These are phyloP conservation scores for Podospora appendiculata DNA, from an alignment of 495 filamentous ascomycete genomes.

Conservation along the genomic window DNA sequence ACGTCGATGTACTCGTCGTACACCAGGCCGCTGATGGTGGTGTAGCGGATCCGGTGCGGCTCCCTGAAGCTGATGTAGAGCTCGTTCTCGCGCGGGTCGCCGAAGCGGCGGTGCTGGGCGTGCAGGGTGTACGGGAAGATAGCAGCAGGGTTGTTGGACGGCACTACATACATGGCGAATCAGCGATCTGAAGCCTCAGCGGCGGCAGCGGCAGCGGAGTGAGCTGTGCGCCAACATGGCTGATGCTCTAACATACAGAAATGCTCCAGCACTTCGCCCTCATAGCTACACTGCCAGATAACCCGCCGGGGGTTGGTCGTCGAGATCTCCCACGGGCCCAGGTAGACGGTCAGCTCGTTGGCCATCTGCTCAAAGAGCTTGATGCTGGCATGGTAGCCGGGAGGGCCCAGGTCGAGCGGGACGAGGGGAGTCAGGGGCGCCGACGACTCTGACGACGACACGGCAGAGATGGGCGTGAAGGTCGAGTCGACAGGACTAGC, in stretches of 20 bases:
- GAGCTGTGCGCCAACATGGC: not conserved
- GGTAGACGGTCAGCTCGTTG: conserved; percentile 26
- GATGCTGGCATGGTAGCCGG: conserved; percentile 31
- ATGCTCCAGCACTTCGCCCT: conserved; percentile 28
- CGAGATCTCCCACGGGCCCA: conserved; percentile 29
- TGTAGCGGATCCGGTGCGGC: conserved; percentile 26
- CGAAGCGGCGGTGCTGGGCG: conserved; percentile 25
- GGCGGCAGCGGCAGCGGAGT: not conserved
- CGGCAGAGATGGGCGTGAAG: conserved; percentile 25
- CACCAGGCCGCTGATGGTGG: conserved; percentile 17
- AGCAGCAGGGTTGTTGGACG: conserved; percentile 21
- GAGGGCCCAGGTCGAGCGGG: conserved; percentile 29
- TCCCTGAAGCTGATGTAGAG: conserved; percentile 25
- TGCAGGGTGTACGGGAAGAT: conserved; percentile 25
- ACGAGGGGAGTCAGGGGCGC: conserved; percentile 22
- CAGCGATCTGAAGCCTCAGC: not conserved
- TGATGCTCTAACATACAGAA: conserved; percentile 17
- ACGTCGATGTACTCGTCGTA: conserved; percentile 27
- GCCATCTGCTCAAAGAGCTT: conserved; percentile 23
- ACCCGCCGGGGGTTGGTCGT: conserved; percentile 19
- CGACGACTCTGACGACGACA: conserved; percentile 24
- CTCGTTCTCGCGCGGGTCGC: conserved; percentile 26
- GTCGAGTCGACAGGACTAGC: conserved; percentile 21
- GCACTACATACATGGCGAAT: conserved; percentile 15
- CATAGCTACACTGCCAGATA: conserved; percentile 28